A percentile compares a stretch with the other conserved stretches of the same genome.
Conservation (phyloP, 805 yeast genomes). For the Candida silvicultrix region DNA sequence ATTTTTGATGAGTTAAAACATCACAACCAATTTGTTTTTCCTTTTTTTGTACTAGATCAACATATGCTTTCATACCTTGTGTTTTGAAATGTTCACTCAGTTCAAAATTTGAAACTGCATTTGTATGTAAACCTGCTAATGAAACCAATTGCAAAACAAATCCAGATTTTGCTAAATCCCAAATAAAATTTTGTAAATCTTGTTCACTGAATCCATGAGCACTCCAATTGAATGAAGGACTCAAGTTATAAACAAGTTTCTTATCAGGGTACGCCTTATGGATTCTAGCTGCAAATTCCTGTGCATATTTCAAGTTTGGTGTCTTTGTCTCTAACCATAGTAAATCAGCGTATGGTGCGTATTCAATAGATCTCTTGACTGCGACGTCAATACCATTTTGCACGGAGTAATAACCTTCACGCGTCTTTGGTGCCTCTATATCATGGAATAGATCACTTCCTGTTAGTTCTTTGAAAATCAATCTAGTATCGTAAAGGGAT, state of each 20-base stretch:
- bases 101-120: constrained; percentile 46
- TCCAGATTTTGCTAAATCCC: constrained; percentile 50
- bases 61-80: constrained; percentile 57
- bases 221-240: constrained; percentile 58
- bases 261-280: constrained; percentile 42
- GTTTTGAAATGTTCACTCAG: constrained; percentile 39
- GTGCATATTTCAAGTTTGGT: constrained; percentile 48
- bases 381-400: constrained; percentile 47
- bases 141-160: constrained; percentile 55
- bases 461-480: constrained; percentile 20
- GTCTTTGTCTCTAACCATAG: constrained; percentile 59
- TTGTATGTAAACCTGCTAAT: constrained; percentile 51
- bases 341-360: constrained; percentile 53
- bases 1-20: constrained; percentile 51
- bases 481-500: constrained; percentile 12
- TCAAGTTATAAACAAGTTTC: constrained; percentile 53
- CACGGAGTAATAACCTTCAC: constrained; percentile 49
- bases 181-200: constrained; percentile 41
- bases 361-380: constrained; percentile 44
- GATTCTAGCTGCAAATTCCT: constrained; percentile 37
- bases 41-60: constrained; percentile 40
- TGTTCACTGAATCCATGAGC: constrained; percentile 45
- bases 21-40: constrained; percentile 43
- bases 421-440: constrained; percentile 56
- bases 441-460: constrained; percentile 36